Conservation (phyloP, 106 monocot genomes). For the Dendrobium chrysotoxum region DNA sequence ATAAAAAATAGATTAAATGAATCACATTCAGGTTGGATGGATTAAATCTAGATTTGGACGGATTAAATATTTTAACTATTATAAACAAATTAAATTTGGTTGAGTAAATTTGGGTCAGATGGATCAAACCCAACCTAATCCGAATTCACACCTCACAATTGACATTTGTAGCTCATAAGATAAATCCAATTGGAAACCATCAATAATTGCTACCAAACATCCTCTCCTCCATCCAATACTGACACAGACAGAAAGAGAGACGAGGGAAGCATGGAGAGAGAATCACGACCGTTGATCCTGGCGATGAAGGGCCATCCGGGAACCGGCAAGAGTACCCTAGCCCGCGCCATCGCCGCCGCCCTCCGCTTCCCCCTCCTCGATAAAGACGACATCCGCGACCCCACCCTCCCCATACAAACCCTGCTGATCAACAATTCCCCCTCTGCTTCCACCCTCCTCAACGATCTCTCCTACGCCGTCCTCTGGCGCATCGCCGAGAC, state of each 20-base stretch:
- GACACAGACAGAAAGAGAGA: conserved; percentile 7
- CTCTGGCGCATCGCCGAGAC: conserved; percentile 47
- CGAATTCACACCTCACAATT: too few relatives aligned
- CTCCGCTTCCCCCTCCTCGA: conserved; percentile 81
- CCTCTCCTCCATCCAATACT: too few relatives aligned
- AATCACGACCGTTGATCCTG: conserved; percentile 34
- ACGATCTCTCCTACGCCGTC: conserved; percentile 85
- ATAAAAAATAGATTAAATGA: too few relatives aligned
- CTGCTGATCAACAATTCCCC: background rate
- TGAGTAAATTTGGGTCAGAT: too few relatives aligned
- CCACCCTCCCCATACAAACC: conserved; percentile 49
- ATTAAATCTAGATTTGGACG: too few relatives aligned
- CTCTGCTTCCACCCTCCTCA: conserved; percentile 28
- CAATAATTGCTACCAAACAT: too few relatives aligned
- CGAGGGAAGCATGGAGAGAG: conserved; percentile 7
- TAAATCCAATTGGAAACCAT: too few relatives aligned
- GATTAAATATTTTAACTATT: too few relatives aligned
- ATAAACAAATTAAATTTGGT: too few relatives aligned
- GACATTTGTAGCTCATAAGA: too few relatives aligned
- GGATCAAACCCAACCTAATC: too few relatives aligned
- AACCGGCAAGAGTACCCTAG: conserved; percentile 82
- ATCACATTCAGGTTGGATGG: too few relatives aligned
- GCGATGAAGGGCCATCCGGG: conserved; percentile 99
- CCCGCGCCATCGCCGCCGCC: conserved; percentile 42
- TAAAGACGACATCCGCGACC: conserved; percentile 89